Conservation (phyloP, 495 filamentous ascomycete genomes). For the Lentithecium fluviatile region DNA sequence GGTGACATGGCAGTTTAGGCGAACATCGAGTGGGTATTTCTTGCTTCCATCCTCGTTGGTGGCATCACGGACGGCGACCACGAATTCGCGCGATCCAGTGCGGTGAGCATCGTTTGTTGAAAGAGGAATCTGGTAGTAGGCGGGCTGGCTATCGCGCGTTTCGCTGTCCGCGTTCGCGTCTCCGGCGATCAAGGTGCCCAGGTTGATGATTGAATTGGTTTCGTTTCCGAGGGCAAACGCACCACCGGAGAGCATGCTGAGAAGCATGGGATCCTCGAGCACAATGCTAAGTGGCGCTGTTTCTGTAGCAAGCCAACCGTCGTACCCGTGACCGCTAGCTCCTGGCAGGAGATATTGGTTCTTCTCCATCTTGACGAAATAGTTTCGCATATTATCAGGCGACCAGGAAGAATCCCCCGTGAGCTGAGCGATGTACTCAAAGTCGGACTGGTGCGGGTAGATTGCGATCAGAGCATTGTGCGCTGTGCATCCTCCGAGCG, state of each 20-base stretch:
- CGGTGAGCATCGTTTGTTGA: constrained; percentile 11
- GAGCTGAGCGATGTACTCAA: constrained; percentile 46
- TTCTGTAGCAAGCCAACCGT: constrained; percentile 14
- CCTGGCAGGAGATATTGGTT: constrained; percentile 7
- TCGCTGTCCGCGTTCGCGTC: constrained; percentile 11
- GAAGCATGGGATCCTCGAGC: background rate
- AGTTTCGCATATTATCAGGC: constrained; percentile 47
- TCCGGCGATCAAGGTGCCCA: background rate
- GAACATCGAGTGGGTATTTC: constrained; percentile 58
- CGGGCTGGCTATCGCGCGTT: background rate
- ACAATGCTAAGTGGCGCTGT: constrained; percentile 12
- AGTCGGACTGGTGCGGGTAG: constrained; percentile 47
- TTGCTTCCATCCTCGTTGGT: constrained; percentile 7
- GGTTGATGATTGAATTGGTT: constrained; percentile 3
- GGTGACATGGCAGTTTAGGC: constrained; percentile 59
- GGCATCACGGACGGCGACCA: constrained; percentile 12
- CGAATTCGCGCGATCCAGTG: constrained; percentile 17
- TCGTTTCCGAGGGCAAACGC: constrained; percentile 9
- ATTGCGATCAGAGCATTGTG: constrained; percentile 51
- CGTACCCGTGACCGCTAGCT: constrained; percentile 13
- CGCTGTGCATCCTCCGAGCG: constrained; percentile 52
- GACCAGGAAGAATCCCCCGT: constrained; percentile 53
- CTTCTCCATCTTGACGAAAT: constrained; percentile 37
- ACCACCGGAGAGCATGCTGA: constrained; percentile 5
- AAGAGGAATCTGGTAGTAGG: constrained; percentile 9